Percentiles rank a stretch among this genome's conserved stretches.
These are phyloP conservation scores for Thyridium curvatum DNA, from an alignment of 2,329 filamentous ascomycete genomes.

Conservation along the genomic window DNA sequence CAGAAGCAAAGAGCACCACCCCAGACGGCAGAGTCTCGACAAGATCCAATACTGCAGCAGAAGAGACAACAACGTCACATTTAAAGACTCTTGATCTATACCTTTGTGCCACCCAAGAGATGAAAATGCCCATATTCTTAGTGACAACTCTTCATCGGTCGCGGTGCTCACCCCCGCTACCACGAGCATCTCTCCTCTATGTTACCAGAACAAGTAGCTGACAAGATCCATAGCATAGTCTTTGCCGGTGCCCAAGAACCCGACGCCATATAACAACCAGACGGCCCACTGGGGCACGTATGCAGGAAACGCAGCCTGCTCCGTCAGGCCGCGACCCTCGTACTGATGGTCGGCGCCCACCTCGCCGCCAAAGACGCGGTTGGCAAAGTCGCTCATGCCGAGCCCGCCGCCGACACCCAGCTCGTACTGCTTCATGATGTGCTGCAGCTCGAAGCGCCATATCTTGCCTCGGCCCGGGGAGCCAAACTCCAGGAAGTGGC, in stretches of 20 bases:
- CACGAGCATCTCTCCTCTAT: not conserved
- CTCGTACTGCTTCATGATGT: slow-evolving; percentile 2
- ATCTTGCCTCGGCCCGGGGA: not conserved
- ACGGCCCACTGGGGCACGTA: slow-evolving; percentile 1
- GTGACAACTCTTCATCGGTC: no score
- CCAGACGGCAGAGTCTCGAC: no score
- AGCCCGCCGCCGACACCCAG: not conserved
- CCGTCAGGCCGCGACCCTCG: slow-evolving; percentile 1
- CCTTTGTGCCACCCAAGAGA: no score
- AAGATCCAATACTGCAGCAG: no score
- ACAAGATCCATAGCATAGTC: slow-evolving; percentile 2
- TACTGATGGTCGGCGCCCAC: slow-evolving; percentile 1
- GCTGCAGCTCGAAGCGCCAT: slow-evolving; percentile 2
- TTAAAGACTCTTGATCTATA: no score
- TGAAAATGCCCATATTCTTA: no score
- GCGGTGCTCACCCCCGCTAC: no score
- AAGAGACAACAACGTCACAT: no score
- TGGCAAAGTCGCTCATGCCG: slow-evolving; percentile 1
- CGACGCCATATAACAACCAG: slow-evolving; percentile 1
- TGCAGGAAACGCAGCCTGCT: slow-evolving; percentile 1
- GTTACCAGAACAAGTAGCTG: slow-evolving; percentile 2
- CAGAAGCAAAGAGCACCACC: no score
- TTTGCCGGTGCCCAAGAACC: slow-evolving; percentile 1
- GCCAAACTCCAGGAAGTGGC: not conserved
- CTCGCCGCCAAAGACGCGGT: slow-evolving; percentile 2